Conservation (phyloP, 1,284 basidiomycete genomes). For the Rhodotorula sp. region DNA sequence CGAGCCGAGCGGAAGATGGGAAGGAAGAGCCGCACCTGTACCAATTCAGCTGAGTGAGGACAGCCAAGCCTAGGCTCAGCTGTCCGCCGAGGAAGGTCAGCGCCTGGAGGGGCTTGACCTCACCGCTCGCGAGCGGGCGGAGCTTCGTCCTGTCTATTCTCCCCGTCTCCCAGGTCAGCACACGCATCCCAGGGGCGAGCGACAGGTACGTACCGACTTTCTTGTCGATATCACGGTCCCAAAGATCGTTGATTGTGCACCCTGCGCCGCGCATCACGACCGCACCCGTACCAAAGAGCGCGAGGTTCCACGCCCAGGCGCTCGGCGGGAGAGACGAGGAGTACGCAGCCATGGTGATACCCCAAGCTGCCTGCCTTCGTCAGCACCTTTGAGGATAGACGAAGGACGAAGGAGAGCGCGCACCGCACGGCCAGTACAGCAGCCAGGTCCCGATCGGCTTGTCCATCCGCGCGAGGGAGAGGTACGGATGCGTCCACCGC, state of each 20-base stretch:
- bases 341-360: constrained; percentile 90
- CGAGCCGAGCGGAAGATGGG: not conserved
- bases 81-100: constrained; percentile 81
- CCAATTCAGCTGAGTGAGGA: constrained; percentile 89
- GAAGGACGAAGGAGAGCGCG: constrained; percentile 43
- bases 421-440: constrained; percentile 90
- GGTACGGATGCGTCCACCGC: constrained; percentile 63
- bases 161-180: constrained; percentile 34
- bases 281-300: constrained; percentile 86
- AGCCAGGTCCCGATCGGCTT: constrained; percentile 93
- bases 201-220: constrained; percentile 72
- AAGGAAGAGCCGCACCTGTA: constrained; percentile 66
- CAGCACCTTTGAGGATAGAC: not conserved
- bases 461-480: constrained; percentile 83
- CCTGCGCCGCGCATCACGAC: constrained; percentile 97
- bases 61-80: constrained; percentile 78
- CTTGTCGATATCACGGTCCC: constrained; percentile 89
- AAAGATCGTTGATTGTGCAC: constrained; percentile 99
- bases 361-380: constrained; percentile 69
- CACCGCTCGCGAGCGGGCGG: constrained; percentile 76
- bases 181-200: not conserved
- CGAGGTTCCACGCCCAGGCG: constrained; percentile 71
- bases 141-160: constrained; percentile 63
- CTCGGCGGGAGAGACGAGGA: constrained; percentile 65
- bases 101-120: constrained; percentile 75